Evolutionary conservation across 2,329 filamentous ascomycete species (phyloP), one percentile per base, ranked within the genome.

Genomic region (Neofusicoccum umdonicola): DNA sequence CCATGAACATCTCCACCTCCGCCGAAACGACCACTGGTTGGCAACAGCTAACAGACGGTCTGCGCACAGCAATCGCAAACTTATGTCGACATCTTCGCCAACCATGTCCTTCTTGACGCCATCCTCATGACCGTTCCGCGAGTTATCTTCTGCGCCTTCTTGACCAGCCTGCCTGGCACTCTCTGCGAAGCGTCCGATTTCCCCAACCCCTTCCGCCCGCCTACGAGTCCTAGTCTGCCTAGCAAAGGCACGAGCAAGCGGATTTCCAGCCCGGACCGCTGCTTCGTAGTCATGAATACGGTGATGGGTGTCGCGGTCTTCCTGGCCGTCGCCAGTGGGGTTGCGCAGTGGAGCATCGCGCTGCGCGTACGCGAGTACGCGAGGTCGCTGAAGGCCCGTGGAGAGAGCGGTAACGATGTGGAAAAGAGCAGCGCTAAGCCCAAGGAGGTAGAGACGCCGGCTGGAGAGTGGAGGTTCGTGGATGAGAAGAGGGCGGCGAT

Each of bases 301-400:
- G 42, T 75, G 44, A 70, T 73, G 58, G 63, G 69, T 5, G 68
- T 67, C 9, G 67, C 70, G 3, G 71, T 68, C 4, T 70, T 68
- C 42, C 58, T 70, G 35, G 71, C 69, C 0, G 67, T 74, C 48
- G 56, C 71, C 4, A 64, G 74, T 63, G 71, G 75, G 65, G 65
- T 67, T 2, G 74, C 71, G 57, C 76, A 78, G 64, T 78, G 75
- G 75, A 73, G 73, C 71, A 71, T 72, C 15, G 57, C 76, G 45
- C 19, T 69, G 51, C 68, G 68, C 5, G 72, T 77, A 3, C 67
- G 70, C 52, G 64, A 51, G n/a, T 77, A 73, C 70, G 71, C 70
- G 13, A 70, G 64, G 45, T 69, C 68, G 47, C 56, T 70, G 60
- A 63, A 57, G 34, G 45, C 27, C 13, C 22, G 45, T 57, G 52